Percentiles rank a stretch among this genome's conserved stretches.
phyloP scores from a whole-genome alignment of 169 alveolate species.

The Cryptosporidium sp. region DNA sequence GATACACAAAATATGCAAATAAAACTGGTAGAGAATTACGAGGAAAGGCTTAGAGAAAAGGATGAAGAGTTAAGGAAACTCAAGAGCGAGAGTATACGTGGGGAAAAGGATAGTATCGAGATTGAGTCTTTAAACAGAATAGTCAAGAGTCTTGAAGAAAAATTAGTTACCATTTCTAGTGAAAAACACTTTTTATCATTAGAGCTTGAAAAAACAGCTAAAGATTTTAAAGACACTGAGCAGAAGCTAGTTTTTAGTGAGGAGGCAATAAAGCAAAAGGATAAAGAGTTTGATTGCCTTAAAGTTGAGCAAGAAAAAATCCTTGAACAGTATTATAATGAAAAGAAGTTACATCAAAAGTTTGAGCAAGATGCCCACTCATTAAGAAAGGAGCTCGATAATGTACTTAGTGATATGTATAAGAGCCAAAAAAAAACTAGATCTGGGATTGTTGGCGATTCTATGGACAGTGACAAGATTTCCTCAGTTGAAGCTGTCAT shows the following conservation, averaged over 20 bases:
- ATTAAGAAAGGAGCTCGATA: slow-evolving; percentile 48
- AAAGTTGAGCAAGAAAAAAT: slow-evolving; percentile 4
- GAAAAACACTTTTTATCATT: slow-evolving; percentile 3
- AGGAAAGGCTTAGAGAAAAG: slow-evolving; percentile 29
- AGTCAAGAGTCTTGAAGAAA: slow-evolving; percentile 16
- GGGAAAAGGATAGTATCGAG: neutral
- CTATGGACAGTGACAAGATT: slow-evolving; percentile 15
- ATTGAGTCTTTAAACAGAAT: slow-evolving; percentile 20
- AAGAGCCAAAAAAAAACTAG: slow-evolving; percentile 46
- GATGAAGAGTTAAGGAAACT: slow-evolving; percentile 20
- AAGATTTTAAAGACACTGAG: neutral
- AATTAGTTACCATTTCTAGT: neutral
- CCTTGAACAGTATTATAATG: slow-evolving; percentile 30
- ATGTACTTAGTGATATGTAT: slow-evolving; percentile 48
- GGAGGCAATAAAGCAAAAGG: neutral
- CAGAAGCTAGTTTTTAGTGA: neutral
- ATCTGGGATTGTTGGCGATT: slow-evolving; percentile 14
- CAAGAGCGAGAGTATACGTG: neutral
- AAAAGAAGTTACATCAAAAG: slow-evolving; percentile 21
- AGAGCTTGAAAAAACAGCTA: slow-evolving; percentile 14
- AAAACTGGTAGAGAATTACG: slow-evolving; percentile 25
- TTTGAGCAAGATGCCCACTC: slow-evolving; percentile 49
- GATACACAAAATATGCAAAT: neutral
- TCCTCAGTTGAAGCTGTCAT: slow-evolving; percentile 37
- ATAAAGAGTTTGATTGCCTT: neutral